Evolutionary conservation across 208 protist genomes (phyloP), one percentile per base, ranked within the genome.

Genomic region (Crithidia sp.): DNA sequence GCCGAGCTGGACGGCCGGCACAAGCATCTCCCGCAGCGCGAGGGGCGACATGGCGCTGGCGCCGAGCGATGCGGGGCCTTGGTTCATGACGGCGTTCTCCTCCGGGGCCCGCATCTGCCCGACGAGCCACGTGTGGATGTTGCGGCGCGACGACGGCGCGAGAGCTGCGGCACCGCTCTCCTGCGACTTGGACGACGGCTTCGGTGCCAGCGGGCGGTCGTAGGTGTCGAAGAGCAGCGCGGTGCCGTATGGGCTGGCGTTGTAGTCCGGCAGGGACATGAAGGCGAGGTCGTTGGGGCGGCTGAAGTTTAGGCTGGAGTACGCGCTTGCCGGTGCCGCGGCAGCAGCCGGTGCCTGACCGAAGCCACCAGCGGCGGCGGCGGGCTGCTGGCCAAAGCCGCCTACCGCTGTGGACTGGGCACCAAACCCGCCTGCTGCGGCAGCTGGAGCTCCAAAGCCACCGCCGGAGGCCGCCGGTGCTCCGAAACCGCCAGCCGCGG

Each of bases 251-350:
- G 92, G 92, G 28, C 82, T 86, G 3, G 77, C 81, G 57, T 76
- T 84, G 74, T 90, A 94, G 71, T 94, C 89, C 5, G 92, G 92
- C n/a, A 96, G 75, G 19, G 81, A 83, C 75, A 93, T 79, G 53
- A 92, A 93, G 28, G 78, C 67, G 41, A 86, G 71, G 58, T 83
- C 81, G 47, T 61, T 86, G 44, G 77, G 61, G 13, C 74, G 76
- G 64, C 67, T 61, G 5, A 82, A 64, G 57, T 69, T 76, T 37
- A 76, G 61, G 13, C 49, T 17, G n/a, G 44, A 5, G 39, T 14
- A 37, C n/a, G 40, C 53, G 52, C n/a, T 17, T 4, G 66, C 13
- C 14, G 66, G 41, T 4, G 13, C 62, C 58, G 57, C 67, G 9
- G 70, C 13, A 8, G 45, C 52, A 43, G 50, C 40, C 41, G 53